Conservation (phyloP, 345 rosid genomes). For the Syzygium jambos region DNA sequence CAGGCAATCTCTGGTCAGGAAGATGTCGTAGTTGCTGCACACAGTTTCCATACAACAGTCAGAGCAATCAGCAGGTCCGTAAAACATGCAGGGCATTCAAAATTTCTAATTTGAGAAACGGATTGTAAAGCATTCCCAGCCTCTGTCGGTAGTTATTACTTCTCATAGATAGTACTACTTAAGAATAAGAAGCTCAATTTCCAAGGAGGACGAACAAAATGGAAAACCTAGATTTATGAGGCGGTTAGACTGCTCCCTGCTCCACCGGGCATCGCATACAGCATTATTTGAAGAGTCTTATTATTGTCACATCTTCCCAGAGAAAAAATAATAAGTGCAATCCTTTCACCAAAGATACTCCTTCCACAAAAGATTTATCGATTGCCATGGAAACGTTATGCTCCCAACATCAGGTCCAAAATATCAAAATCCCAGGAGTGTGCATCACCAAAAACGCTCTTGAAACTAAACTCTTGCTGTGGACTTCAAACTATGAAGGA, state of each 20-base stretch:
- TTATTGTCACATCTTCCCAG: neutral
- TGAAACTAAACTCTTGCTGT: neutral
- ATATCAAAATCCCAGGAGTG: neutral
- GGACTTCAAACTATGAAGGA: neutral
- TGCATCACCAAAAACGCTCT: neutral
- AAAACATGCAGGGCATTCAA: neutral
- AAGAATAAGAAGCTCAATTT: neutral
- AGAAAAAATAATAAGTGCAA: neutral
- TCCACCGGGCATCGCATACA: neutral
- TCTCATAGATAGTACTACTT: neutral
- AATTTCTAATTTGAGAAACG: neutral
- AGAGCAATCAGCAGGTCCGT: neutral
- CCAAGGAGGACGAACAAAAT: neutral
- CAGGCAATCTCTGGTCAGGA: conserved; percentile 79
- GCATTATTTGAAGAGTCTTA: neutral
- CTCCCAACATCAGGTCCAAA: neutral
- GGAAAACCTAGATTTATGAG: neutral
- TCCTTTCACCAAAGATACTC: neutral
- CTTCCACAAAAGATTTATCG: neutral
- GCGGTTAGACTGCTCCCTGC: neutral
- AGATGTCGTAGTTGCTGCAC: conserved; percentile 83
- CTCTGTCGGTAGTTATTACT: neutral
- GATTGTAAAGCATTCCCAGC: neutral
- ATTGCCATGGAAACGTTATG: neutral
- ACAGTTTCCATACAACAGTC: neutral